Evolutionary conservation across 1,139 yeast species (phyloP), one percentile per base, ranked within the genome.

Genomic region (Candida albicans): DNA sequence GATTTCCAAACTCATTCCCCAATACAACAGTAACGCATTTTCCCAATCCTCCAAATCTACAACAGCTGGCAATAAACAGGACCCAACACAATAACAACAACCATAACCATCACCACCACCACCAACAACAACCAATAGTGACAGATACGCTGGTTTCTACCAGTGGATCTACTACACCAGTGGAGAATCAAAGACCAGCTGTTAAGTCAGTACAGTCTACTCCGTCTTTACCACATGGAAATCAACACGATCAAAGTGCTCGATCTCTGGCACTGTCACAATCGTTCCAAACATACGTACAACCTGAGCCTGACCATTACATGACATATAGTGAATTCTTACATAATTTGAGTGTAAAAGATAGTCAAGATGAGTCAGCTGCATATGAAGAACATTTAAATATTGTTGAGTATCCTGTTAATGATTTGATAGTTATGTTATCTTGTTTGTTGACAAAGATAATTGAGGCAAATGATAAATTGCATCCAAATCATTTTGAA

Each of bases 381-480:
- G 41, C 50, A 4, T 47, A 54, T 28, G 77, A 77, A 42, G 81
- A 75, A 36, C 91, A 83, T 54, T 70, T 87, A 47, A 89, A 88
- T 59, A 87, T 91, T 43, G 91, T 89, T 12, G 87, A 83, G 37
- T 88, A 84, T 58, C 91, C 96, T 0, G 90, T 87, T 2, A 80
- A 85, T 46, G 95, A 87, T 52, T 75, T 93, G 29, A 75, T 93
- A 37, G 64, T 82, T 43, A 91, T 93, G 97, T 73, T 93, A 38
- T 81, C 96, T 24, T 86, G 95, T 27, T 70, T 91, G 40, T 70
- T 93, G 41, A 88, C 88, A 50, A 88, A 87, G 59, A 90, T 93
- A 37, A 86, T 91, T 37, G 95, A 87, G 56, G 91, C 96, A n/a
- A 93, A 93, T 65, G 99, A 93, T 62, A 75, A 81, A 41, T 68